A percentile compares a stretch with the other conserved stretches of the same genome.
These are phyloP conservation scores for Iberis pinnata DNA, from an alignment of 345 rosid genomes.

Conservation along the genomic window DNA sequence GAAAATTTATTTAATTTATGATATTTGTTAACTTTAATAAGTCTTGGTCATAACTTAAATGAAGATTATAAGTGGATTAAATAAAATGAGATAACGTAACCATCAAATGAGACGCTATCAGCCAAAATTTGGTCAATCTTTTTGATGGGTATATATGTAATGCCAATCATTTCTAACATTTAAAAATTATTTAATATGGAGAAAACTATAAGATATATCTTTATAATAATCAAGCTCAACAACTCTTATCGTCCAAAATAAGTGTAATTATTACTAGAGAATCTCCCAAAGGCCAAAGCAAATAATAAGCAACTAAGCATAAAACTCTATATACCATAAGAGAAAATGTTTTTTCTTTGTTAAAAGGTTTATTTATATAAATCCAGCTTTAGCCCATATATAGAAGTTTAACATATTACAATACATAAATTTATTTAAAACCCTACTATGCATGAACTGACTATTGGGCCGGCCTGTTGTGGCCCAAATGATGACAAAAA, in stretches of 20 bases:
- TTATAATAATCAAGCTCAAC: slow-evolving; percentile 9
- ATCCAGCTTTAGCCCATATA: too few relatives aligned
- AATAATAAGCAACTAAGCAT: background rate
- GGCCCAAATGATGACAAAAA: too few relatives aligned
- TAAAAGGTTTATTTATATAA: too few relatives aligned
- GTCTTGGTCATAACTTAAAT: background rate
- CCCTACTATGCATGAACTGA: too few relatives aligned
- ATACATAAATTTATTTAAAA: too few relatives aligned
- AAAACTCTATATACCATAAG: slow-evolving; percentile 9
- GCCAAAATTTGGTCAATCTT: slow-evolving; percentile 29
- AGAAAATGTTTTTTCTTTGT: background rate
- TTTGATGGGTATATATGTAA: slow-evolving; percentile 33
- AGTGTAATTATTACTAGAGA: slow-evolving; percentile 31
- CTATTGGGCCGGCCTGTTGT: too few relatives aligned
- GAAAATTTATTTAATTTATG: too few relatives aligned
- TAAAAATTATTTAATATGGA: slow-evolving; percentile 25
- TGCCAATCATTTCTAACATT: slow-evolving; percentile 35
- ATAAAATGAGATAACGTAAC: slow-evolving; percentile 12
- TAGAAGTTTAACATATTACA: too few relatives aligned
- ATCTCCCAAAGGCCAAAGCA: slow-evolving; percentile 18
- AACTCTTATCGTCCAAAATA: slow-evolving; percentile 15
- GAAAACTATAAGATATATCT: background rate
- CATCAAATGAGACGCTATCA: slow-evolving; percentile 22
- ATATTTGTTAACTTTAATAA: background rate
- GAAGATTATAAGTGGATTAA: slow-evolving; percentile 27